Evolutionary conservation across 768 basidiomycete species (phyloP), one percentile per base, ranked within the genome.

Genomic region (Kwoniella mangroviensis): DNA sequence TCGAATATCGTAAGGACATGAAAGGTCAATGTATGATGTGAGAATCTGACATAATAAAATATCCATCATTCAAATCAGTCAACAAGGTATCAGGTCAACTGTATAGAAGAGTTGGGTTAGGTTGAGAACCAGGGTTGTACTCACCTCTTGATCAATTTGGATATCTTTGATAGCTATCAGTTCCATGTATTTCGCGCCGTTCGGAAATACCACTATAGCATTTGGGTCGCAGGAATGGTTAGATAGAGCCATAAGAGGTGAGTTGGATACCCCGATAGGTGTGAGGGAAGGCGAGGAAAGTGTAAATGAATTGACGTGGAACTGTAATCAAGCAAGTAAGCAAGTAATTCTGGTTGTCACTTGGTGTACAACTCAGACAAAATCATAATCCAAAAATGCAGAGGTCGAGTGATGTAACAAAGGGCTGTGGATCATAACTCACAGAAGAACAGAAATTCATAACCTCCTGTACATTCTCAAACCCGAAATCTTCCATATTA

Each of bases 251-350:
- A 90, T 84, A 0, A 87, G 76, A 0, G 95, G 94, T 0, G 92
- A 91, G 15, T 95, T 87, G n/a, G 90, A 89, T 2, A 90, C 89
- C 6, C 96, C 96, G 43, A 98, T 85, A 0, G 94, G 91, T 2
- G 88, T 87, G 17, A 98, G 85, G 4, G 91, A 87, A 0, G 91
- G 89, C 0, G 90, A 88, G 1, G 93, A 90, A 11, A 97, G 84
- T 0, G 94, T 91, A 78, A 98, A 92, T 0, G 96, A 90, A 80
- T 99, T 99, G 7, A 92, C 92, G 11, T 89, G 88, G 80, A 98
- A 94, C 94, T 98, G 72, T 26, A 21, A 10, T 43, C 10, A 21
- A 10, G 54, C 10, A 34, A 34, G 34, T 34, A 34, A 34, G 34
- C 9, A 34, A 34, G 34, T n/a, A n/a, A n/a, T n/a, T n/a, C n/a